Evolutionary conservation across 75 land plant genomes (phyloP), one percentile per base, ranked within the genome.

Genomic region (Ceratopteris richardii): DNA sequence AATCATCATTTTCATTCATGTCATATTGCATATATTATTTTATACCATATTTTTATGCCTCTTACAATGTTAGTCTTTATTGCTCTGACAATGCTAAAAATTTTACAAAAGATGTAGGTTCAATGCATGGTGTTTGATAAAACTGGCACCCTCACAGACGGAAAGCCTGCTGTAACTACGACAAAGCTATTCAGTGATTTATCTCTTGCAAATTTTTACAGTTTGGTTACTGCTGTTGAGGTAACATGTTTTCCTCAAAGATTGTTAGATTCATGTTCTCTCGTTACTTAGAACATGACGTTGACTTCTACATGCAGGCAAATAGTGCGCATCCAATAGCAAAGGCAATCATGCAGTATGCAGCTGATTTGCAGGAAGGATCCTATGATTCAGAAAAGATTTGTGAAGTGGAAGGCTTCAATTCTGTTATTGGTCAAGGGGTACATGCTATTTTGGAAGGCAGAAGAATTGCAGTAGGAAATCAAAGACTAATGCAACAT

Each of bases 71-170:
- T 9, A 4, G 37, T 33, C 37, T 33, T 33, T 33, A 4, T 33
- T 3, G 7, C 9, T 33, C 37, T 33, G 37, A 33, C 37, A 33
- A 33, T 33, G 37, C 9, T 9, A 33, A n/a, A n/a, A n/a, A n/a
- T n/a, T n/a, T n/a, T n/a, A n/a, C n/a, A n/a, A n/a, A n/a, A 4
- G 20, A 48, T 9, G 18, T 18, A 48, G 51, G 20, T 48, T 19
- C 11, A 80, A 40, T 85, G 90, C 66, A 69, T 88, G 46, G 87
- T 93, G 9, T 92, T 93, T 60, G 98, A 93, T 64, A 93, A 93
- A 73, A 88, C 95, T 18, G 98, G 98, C 22, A 93, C 98, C 1
- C 72, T 93, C 29, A 93, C 98, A 11, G 56, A 71, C 17, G 98
- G 96, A 66, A 88, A 80, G 41, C 98, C 98, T 25, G 69, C 61